These are phyloP conservation scores for Aleurites moluccanus DNA, from an alignment of 441 rosid species.

Conservation along the genomic window DNA sequence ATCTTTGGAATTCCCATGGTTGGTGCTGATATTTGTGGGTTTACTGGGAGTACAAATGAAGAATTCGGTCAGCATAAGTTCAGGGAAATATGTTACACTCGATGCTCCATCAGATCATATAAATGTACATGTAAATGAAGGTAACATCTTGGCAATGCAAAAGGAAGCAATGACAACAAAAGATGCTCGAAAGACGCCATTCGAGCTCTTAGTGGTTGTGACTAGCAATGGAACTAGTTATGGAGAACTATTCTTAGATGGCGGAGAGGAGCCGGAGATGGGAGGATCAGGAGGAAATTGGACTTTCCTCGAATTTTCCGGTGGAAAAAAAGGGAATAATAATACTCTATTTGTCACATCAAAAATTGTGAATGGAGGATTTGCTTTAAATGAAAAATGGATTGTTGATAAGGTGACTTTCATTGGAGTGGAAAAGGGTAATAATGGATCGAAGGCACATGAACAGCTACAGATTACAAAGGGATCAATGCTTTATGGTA, in stretches of 20 bases:
- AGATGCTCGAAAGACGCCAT: constrained; percentile 56
- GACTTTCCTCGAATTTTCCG: constrained; percentile 50
- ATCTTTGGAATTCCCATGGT: constrained; percentile 86
- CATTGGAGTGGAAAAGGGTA: constrained; percentile 43
- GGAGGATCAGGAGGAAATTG: constrained; percentile 48
- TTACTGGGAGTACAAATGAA: constrained; percentile 52
- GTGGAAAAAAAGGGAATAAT: constrained; percentile 29
- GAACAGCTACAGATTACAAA: neutral
- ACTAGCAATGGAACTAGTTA: constrained; percentile 36
- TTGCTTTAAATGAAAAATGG: constrained; percentile 54
- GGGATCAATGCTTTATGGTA: neutral
- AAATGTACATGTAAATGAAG: constrained; percentile 62
- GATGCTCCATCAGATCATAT: constrained; percentile 51
- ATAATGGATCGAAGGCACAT: neutral
- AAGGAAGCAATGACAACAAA: constrained; percentile 66
- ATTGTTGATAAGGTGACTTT: constrained; percentile 49
- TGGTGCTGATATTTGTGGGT: constrained; percentile 85
- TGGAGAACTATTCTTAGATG: constrained; percentile 70
- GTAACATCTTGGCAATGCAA: constrained; percentile 73
- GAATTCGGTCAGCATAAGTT: constrained; percentile 38
- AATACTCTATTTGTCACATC: constrained; percentile 38
- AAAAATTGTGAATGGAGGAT: constrained; percentile 49
- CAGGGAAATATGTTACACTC: constrained; percentile 43
- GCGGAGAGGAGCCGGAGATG: constrained; percentile 56
- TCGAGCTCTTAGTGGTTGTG: constrained; percentile 52